Evolutionary conservation across 176 grass and related monocot species (phyloP), one percentile per base, ranked within the genome.

Genomic region (Musa itinerans): DNA sequence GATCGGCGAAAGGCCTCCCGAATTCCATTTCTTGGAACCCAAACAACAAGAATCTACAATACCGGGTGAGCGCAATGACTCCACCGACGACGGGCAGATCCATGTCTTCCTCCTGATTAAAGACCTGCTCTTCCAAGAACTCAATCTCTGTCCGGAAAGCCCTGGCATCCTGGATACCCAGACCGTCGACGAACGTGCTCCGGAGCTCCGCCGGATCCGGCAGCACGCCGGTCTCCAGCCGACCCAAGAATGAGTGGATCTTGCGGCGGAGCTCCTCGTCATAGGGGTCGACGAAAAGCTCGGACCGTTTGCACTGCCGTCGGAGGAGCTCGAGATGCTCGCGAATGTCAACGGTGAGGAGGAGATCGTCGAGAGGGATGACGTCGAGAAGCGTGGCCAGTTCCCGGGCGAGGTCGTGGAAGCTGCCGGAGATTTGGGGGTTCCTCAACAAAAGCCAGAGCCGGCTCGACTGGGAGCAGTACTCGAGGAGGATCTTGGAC

Each of bases 91-190:
- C 82, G 2, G 74, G 66, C 54, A 92, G 71, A 65, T 96, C 93
- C 10, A 76, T 78, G 57, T 96, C 89, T 69, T 92, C 93, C n/a
- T 92, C 93, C 34, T 83, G 81, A 22, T 77, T 86, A 27, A 89
- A 61, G 63, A 96, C 90, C 67, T 92, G 93, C 34, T 96, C 89
- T 70, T 96, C 93, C 27, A 96, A 68, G 78, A 86, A 96, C 14
- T 90, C 93, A 50, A 92, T 87, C 85, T 96, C 93, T 12, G 79
- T 65, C 2, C 79, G 72, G 82, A 82, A 92, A 10, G 83, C 80
- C 0, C 24, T 53, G 16, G 85, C 81, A 66, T 85, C 81, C 1
- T 71, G 82, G 75, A 96, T 86, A 50, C 79, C 83, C 27, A 96
- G 82, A 73, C 69, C 56, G 52, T 79, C 61, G 83, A 96, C 51